These are phyloP conservation scores for Quercus berberidifolia DNA, from an alignment of 306 rosid species.

Conservation along the genomic window DNA sequence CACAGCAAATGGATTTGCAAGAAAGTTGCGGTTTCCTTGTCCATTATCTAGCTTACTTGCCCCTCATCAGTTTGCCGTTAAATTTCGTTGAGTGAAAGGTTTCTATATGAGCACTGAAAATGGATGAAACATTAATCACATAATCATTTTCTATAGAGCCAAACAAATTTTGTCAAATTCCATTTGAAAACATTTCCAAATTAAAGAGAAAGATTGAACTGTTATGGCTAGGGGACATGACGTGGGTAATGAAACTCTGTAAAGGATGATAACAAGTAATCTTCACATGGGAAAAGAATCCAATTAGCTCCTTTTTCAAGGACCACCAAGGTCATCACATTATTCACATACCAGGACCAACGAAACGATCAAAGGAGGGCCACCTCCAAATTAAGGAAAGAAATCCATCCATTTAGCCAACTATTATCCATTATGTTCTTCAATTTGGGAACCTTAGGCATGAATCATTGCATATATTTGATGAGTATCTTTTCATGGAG, in stretches of 20 bases:
- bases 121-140: background rate
- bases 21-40: no score
- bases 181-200: background rate
- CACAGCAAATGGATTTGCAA: no score
- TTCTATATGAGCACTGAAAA: background rate
- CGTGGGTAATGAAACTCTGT: background rate
- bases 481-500: conserved; percentile 29
- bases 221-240: background rate
- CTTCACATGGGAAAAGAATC: conserved; percentile 14
- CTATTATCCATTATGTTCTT: conserved; percentile 13
- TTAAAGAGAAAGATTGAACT: background rate
- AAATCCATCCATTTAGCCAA: conserved; percentile 9
- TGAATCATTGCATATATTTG: conserved; percentile 13
- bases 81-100: background rate
- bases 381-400: conserved; percentile 22
- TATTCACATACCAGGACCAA: background rate
- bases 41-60: background rate
- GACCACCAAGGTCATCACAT: background rate
- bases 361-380: conserved; percentile 28
- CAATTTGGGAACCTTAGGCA: conserved; percentile 5
- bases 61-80: background rate
- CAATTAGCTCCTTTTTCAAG: background rate
- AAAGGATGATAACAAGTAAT: background rate
- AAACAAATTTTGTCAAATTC: background rate
- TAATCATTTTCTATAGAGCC: background rate